A percentile compares a stretch with the other conserved stretches of the same genome.
Evolutionary conservation across 2,329 filamentous ascomycete genomes (phyloP).

Genomic region (Aschersonia sp.): DNA sequence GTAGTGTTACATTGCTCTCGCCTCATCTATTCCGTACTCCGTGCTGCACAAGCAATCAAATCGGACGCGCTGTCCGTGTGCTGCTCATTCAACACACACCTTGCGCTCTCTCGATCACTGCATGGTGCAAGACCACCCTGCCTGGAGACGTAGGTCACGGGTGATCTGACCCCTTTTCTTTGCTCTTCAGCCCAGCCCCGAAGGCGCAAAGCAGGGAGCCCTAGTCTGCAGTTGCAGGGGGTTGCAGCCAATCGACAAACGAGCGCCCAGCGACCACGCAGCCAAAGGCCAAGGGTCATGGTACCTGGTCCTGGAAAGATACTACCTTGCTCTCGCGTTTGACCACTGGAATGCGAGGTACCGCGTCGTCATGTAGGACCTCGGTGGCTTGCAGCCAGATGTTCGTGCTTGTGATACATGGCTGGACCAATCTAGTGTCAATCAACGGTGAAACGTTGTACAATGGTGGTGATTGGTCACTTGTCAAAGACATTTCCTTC

Average conservation of each 20-base stretch:
- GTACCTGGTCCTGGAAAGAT: neutral
- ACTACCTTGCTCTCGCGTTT: neutral
- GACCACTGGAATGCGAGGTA: conserved; percentile 2
- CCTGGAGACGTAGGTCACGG: neutral
- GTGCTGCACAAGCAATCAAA: no score
- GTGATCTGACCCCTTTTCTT: neutral
- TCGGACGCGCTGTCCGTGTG: neutral
- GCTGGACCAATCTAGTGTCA: no score
- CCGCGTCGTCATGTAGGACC: conserved; percentile 3
- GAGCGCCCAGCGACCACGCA: neutral
- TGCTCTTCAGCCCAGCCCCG: neutral
- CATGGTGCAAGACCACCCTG: neutral
- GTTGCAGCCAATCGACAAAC: neutral
- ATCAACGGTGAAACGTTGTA: conserved; percentile 1
- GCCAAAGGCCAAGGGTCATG: neutral
- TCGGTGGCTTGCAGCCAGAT: conserved; percentile 1
- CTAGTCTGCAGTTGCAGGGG: neutral
- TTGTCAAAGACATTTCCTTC: neutral
- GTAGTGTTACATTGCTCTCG: neutral
- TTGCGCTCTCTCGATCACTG: neutral
- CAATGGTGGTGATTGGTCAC: conserved; percentile 3
- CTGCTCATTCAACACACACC: neutral
- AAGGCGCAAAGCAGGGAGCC: neutral
- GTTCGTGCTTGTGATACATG: neutral
- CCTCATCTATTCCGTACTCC: neutral